Base-by-base conservation (phyloP, 352 stramenopile genomes). In the Globisporangium viniferum region DNA sequence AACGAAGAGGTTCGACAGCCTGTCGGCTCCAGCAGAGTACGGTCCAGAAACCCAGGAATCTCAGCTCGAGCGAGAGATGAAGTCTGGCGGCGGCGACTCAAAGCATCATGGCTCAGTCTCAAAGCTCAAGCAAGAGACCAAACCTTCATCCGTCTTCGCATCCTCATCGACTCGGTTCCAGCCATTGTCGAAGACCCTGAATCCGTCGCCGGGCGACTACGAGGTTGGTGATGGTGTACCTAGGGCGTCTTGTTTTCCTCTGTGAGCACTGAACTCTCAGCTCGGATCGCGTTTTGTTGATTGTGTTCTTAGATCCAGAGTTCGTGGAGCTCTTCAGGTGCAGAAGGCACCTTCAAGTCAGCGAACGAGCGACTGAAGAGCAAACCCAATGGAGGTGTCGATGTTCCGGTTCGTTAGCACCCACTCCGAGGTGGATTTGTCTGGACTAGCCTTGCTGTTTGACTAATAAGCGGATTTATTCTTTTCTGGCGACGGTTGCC, bases 161-260 rank as follows among this genome's bases (percentile, higher is more conserved):
- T 92, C 86, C 0, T 84, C 78, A 9, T 88, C 84, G 1, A 82
- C 48, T 27, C 86, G 86, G 0, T 90, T 90, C 46, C 75, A 85
- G 56, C 64, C 71, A 39, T 53, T 68, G 0, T 64, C 73, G 22
- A 82, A 86, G 57, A 64, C 62, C 0, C 59, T 64, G 0, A 77
- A 73, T 0, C 84, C 84, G 1, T 91, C 82, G 0, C 84, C 84
- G 20, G 86, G 86, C 2, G 86, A 91, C 68, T 94, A 94, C 41
- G 82, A 93, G 76, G 86, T 89, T 41, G 0, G 60, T 39, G 9
- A 5, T 12, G 20, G 4, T 10, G n/a, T 31, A n/a, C 12, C 20
- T 33, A 22, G 29, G 12, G 24, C 3, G 12, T 39, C 22, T 18
- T 48, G 0, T 36, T 51, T 54, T 31, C 4, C 24, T 24, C 12